These are phyloP conservation scores for Verticillium alfalfae DNA, from an alignment of 2,329 filamentous ascomycete genomes.

Conservation along the genomic window DNA sequence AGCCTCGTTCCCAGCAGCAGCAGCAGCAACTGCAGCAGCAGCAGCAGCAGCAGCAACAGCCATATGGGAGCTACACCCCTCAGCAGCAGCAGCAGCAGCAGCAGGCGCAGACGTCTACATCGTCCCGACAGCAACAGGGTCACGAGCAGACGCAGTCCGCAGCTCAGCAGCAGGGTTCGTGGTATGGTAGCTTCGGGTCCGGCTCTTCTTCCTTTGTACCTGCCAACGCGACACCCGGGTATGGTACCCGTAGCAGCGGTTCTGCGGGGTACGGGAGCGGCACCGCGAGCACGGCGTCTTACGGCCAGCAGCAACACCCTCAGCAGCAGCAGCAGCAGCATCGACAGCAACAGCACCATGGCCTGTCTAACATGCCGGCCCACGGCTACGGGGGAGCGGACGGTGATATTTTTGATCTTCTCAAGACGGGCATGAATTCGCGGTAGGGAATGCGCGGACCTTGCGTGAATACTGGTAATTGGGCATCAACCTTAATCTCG, in stretches of 20 bases:
- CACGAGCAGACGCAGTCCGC: not conserved
- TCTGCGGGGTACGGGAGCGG: not conserved
- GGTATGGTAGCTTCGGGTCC: not conserved
- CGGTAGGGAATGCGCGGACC: not conserved
- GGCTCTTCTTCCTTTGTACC: not conserved
- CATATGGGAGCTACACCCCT: not conserved
- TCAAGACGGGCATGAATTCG: not conserved
- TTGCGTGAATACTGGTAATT: too few relatives aligned
- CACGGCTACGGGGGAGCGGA: not conserved
- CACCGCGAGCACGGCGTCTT: not conserved
- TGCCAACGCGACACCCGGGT: not conserved
- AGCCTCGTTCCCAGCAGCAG: not conserved
- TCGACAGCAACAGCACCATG: not conserved
- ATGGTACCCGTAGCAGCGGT: not conserved
- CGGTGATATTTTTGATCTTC: not conserved
- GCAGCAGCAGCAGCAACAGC: not conserved
- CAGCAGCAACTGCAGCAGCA: not conserved
- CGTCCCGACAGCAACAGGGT: conserved; percentile 2
- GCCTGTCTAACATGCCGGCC: not conserved
- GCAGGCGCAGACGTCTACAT: not conserved
- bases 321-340: not conserved
- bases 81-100: not conserved
- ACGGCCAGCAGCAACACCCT: conserved; percentile 4
- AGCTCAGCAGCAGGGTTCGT: not conserved
- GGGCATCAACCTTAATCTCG: too few relatives aligned